These are phyloP conservation scores for Rhodotorula toruloides DNA, from an alignment of 768 basidiomycete genomes.

Conservation along the genomic window DNA sequence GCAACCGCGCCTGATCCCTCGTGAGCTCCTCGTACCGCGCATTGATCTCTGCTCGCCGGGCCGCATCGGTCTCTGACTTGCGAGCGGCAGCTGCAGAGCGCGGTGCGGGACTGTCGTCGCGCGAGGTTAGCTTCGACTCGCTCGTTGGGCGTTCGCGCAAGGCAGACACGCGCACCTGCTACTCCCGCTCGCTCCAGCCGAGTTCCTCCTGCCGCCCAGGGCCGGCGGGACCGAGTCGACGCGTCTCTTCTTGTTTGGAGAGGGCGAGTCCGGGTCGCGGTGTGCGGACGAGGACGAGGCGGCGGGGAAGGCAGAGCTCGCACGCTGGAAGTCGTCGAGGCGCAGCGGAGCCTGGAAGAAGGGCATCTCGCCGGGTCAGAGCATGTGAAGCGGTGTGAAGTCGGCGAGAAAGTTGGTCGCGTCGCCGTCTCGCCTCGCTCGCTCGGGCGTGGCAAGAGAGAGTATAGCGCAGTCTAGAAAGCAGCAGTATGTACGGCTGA, in stretches of 20 bases:
- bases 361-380: background rate
- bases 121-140: background rate
- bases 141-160: too few relatives aligned
- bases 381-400: background rate
- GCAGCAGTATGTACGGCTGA: too few relatives aligned
- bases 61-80: background rate
- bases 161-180: background rate
- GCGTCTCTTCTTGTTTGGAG: conserved; percentile 27
- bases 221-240: background rate
- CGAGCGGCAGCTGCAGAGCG: background rate
- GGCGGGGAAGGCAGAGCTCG: background rate
- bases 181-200: background rate
- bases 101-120: background rate
- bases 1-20: background rate
- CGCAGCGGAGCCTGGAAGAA: conserved; percentile 8
- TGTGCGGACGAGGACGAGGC: background rate
- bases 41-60: background rate
- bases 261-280: conserved; percentile 6
- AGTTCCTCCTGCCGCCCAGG: background rate
- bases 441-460: too few relatives aligned
- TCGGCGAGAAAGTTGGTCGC: background rate
- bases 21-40: background rate
- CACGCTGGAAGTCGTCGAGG: conserved; percentile 3
- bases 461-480: too few relatives aligned
- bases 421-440: background rate